Percentiles rank a stretch among this genome's conserved stretches.
Conservation (phyloP, 495 filamentous ascomycete genomes). For the Cudoniella acicularis region DNA sequence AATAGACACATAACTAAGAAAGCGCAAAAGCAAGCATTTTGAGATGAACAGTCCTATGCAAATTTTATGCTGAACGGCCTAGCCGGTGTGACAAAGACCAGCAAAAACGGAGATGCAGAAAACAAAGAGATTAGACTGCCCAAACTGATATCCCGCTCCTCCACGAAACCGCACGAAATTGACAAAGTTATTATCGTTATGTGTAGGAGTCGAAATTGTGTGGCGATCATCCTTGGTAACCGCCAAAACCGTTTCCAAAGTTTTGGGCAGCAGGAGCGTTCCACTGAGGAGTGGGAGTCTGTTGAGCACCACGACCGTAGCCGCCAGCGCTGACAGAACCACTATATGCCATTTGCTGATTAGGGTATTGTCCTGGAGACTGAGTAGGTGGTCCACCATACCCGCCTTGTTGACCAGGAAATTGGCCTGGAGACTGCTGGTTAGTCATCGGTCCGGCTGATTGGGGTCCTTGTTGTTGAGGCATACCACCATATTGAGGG, state of each 20-base stretch:
- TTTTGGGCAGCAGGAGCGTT: conserved; percentile 58
- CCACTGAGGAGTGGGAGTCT: conserved; percentile 70
- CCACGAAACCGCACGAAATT: conserved; percentile 8
- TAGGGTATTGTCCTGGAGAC: conserved; percentile 36
- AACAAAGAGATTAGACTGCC: conserved; percentile 5
- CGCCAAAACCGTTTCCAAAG: conserved; percentile 57
- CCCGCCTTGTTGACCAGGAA: conserved; percentile 62
- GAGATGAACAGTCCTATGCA: conserved; percentile 24
- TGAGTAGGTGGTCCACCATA: conserved; percentile 58
- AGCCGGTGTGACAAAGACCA: conserved; percentile 5
- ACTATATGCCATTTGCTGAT: conserved; percentile 47
- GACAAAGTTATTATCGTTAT: conserved; percentile 3
- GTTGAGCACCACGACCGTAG: conserved; percentile 74
- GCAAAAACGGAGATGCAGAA: conserved; percentile 8
- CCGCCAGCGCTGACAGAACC: conserved; percentile 62
- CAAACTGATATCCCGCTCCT: conserved; percentile 14
- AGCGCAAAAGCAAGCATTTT: conserved; percentile 13
- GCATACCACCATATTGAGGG: conserved; percentile 83
- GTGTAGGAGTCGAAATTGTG: not conserved
- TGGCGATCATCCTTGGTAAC: conserved; percentile 50
- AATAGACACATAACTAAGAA: conserved; percentile 17
- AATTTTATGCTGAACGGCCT: conserved; percentile 16
- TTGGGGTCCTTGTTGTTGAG: conserved; percentile 64
- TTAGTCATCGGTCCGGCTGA: conserved; percentile 30
- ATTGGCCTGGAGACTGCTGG: conserved; percentile 56